Evolutionary conservation across 2,329 filamentous ascomycete genomes (phyloP), one percentile per base, ranked within the genome.

Genomic region (Coniochaeta sp.): DNA sequence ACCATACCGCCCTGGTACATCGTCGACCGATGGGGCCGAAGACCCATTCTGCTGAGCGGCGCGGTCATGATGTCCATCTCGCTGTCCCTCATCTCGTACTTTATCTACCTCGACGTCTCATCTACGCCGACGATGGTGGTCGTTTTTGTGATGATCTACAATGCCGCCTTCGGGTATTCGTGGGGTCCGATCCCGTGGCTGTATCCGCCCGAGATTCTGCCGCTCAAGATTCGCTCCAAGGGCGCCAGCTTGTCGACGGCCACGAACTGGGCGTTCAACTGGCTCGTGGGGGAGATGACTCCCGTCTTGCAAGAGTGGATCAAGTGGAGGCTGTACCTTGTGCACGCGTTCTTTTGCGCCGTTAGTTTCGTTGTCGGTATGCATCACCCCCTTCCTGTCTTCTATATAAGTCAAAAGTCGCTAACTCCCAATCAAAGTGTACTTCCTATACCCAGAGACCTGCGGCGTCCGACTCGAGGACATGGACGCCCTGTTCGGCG

Each of bases 121-220:
- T 81, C 82, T 67, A 98, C 95, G 1, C 92, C 90, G 3, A 89
- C 84, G 7, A 75, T 96, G 71, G 95, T 97, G 2, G 95, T 98
- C 57, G 75, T 96, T 57, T 96, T 96, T 69, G 95, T 99, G 71
- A 96, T 98, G 89, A 89, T 97, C 57, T 99, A 98, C 78, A 99
- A 99, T 70, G 95, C 93, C 5, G 90, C 95, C 8, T 99, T 98
- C 72, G 95, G 95, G 55, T 96, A 93, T 71, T 85, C 83, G 17
- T 99, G 95, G 95, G 95, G 95, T 19, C 95, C 95, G 1, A 96
- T 99, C 63, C 95, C 95, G 9, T 99, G 95, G 95, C 80, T 99
- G 17, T 98, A 98, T 73, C 95, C 95, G 16, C 95, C 95, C n/a
- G 95, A 99, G 81, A 99, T 99, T 63, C 81, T 99, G 50, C 95